Evolutionary conservation across 192 early-diverging fungal genomes (phyloP).

Genomic region (Chytriomyces sp.): DNA sequence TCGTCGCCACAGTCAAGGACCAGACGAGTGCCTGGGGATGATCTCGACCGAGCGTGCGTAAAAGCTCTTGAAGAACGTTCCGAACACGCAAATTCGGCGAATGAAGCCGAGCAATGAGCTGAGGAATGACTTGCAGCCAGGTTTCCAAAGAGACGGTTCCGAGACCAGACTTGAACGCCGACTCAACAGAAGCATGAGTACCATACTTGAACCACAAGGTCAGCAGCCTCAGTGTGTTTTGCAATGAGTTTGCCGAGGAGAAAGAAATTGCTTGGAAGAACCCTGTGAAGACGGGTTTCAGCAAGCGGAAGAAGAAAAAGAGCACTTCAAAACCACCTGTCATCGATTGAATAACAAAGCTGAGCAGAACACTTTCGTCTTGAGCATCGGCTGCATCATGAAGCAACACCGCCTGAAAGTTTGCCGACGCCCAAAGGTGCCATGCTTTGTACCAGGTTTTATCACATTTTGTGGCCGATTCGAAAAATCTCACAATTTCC

Average conservation of each 20-base stretch:
- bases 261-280: constrained; percentile 85
- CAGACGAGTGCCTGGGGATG: constrained; percentile 91
- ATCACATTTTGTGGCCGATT: constrained; percentile 75
- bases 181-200: constrained; percentile 68
- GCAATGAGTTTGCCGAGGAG: constrained; percentile 72
- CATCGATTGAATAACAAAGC: constrained; percentile 76
- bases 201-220: constrained; percentile 91
- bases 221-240: constrained; percentile 82
- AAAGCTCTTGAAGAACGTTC: constrained; percentile 72
- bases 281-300: constrained; percentile 46
- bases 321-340: constrained; percentile 40
- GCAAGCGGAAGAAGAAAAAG: constrained; percentile 6
- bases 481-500: constrained; percentile 72
- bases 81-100: constrained; percentile 67
- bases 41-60: constrained; percentile 76
- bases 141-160: constrained; percentile 74
- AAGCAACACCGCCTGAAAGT: constrained; percentile 74
- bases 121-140: constrained; percentile 89
- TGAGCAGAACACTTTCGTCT: constrained; percentile 59
- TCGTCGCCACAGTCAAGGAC: constrained; percentile 85
- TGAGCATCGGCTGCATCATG: constrained; percentile 69
- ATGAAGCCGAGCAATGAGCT: constrained; percentile 82
- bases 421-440: constrained; percentile 84
- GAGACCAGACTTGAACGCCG: constrained; percentile 70
- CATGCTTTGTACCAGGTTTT: constrained; percentile 88